Conservation (phyloP, 192 early-diverging fungal genomes). For the Rhizophagus clarus region DNA sequence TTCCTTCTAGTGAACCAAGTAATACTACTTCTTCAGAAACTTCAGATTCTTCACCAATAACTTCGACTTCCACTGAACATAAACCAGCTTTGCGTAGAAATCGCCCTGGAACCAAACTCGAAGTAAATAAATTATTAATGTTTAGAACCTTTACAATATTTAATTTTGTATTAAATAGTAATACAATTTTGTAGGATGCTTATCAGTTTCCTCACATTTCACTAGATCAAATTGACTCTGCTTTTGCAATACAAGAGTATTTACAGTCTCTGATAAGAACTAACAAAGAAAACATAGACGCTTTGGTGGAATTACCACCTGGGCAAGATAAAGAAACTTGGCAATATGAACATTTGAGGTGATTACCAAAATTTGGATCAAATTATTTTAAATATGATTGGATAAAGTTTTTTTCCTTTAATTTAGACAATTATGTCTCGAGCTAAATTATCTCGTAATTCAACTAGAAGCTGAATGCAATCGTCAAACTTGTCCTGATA, state of each 20-base stretch:
- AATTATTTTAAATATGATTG: no score
- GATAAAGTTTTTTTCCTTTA: not conserved
- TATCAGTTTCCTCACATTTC: slow-evolving; percentile 53
- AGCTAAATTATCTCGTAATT: slow-evolving; percentile 78
- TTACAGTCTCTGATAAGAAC: slow-evolving; percentile 72
- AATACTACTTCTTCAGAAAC: not conserved
- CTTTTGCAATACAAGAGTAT: slow-evolving; percentile 77
- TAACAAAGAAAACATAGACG: slow-evolving; percentile 63
- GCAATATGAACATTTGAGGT: slow-evolving; percentile 93
- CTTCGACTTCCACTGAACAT: not conserved
- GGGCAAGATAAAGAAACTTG: slow-evolving; percentile 67
- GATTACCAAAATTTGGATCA: not conserved
- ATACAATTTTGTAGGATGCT: slow-evolving; percentile 34
- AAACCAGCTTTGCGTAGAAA: slow-evolving; percentile 19
- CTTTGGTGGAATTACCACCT: slow-evolving; percentile 62
- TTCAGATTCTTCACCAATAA: not conserved
- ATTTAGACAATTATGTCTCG: slow-evolving; percentile 78
- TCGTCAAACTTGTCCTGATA: slow-evolving; percentile 76
- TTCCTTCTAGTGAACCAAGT: not conserved
- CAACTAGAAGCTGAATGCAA: slow-evolving; percentile 79
- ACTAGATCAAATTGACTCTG: slow-evolving; percentile 67
- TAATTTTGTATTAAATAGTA: not conserved
- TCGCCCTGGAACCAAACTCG: slow-evolving; percentile 25
- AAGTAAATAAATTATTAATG: not conserved
- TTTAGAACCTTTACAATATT: not conserved